phyloP scores from a whole-genome alignment of 2,329 filamentous ascomycete species.

The Elsinoe perseae region DNA sequence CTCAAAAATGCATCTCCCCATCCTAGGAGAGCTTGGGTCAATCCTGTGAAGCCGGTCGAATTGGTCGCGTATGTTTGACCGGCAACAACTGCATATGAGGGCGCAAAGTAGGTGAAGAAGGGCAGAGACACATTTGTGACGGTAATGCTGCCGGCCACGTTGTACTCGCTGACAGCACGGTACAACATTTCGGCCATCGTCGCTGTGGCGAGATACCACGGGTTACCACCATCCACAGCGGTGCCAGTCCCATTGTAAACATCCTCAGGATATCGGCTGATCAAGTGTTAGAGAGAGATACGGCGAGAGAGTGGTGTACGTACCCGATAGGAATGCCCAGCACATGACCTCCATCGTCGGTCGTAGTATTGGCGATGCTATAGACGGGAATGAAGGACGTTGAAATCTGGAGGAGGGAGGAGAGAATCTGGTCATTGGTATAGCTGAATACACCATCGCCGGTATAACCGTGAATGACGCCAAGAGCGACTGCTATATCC shows the following conservation, averaged over 20 bases:
- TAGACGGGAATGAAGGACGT: constrained; percentile 27
- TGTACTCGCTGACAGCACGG: constrained; percentile 21
- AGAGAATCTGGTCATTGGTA: constrained; percentile 28
- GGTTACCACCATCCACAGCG: constrained; percentile 27
- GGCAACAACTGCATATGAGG: constrained; percentile 20
- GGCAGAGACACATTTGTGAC: constrained; percentile 26
- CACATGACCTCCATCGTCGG: constrained; percentile 22
- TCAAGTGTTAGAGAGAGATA: constrained; percentile 12
- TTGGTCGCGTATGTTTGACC: constrained; percentile 24
- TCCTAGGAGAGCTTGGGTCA: constrained; percentile 25
- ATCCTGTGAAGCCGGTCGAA: constrained; percentile 21
- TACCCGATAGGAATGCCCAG: constrained; percentile 30
- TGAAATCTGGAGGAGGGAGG: constrained; percentile 25
- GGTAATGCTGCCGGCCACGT: constrained; percentile 21
- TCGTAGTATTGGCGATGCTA: constrained; percentile 25
- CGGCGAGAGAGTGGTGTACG: neutral
- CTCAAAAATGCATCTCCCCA: constrained; percentile 32
- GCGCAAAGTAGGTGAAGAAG: constrained; percentile 31
- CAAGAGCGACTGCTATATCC: constrained; percentile 29
- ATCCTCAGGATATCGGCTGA: constrained; percentile 30
- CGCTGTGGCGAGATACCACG: constrained; percentile 31
- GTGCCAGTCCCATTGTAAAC: constrained; percentile 30
- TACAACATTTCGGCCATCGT: constrained; percentile 29
- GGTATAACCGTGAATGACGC: constrained; percentile 28
- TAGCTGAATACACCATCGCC: constrained; percentile 28